Evolutionary conservation across 1,284 basidiomycete genomes (phyloP), one percentile per base, ranked within the genome.

Genomic region (Peniophora sp.): DNA sequence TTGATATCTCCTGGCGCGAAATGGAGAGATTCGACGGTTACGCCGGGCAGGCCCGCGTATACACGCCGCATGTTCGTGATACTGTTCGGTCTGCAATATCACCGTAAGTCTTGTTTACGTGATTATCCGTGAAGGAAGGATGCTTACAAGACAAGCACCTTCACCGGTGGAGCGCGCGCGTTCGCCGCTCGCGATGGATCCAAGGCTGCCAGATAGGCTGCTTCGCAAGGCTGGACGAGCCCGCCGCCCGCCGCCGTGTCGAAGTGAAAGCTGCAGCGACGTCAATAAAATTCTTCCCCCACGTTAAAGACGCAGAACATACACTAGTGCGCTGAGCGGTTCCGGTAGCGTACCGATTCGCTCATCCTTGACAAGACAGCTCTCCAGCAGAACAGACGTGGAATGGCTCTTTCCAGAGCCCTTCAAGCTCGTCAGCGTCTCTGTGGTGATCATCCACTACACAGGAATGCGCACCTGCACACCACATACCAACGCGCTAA

Each of bases 331-430:
- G n/a, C 63, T 60, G 6, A 66, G 58, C 1, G 61, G 62, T 11
- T 56, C 59, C 9, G 60, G 58, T 2, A 63, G 53, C 6, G 54
- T 53, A 1, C 65, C 65, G 14, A 65, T 52, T 19, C 63, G 55
- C 3, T 46, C 45, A 32, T 59, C 56, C 3, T 45, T 41, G n/a
- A 65, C 60, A 17, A 66, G 49, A 53, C 61, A 61, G 20, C 59
- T 60, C 50, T 65, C 65, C 8, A 66, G 53, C 6, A 66, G 49
- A 10, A 65, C 60, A 8, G 61, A 61, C 3, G 63, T 60, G n/a
- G 62, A 63, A 38, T 65, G 64, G 22, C 59, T 61, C 49, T 65
- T 66, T 22, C 65, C 64, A 2, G 62, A 62, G 3, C 65, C 63
- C 53, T 48, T 11, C 14, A 39, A 20, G 25, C n/a, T 46, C 17